Base-by-base conservation (phyloP, 192 early-diverging fungal genomes). In the Backusella macrospora region DNA sequence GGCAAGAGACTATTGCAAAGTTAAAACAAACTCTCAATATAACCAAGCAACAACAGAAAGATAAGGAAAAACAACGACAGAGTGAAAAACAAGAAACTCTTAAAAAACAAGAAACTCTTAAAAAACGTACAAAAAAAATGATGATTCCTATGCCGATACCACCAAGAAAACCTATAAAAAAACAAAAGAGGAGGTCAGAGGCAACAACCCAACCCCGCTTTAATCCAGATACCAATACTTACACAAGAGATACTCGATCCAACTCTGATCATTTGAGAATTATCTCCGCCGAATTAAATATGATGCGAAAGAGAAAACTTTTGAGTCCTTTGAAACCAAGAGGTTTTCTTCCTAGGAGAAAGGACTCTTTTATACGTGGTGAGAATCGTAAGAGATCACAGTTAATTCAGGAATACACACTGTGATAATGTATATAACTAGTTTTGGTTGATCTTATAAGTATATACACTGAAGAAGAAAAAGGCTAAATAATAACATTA, bases 211-310 rank as follows among this genome's bases (percentile, higher is more conserved):
- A 78, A 39, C 76, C 76, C 16, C 49, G 76, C 14, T 78, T 73
- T 40, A 78, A 78, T 49, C 72, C 76, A 48, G 76, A 34, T 29
- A 78, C 76, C 16, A 78, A 78, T 64, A 78, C 76, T 10, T 78
- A 78, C 39, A 67, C 49, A 62, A 70, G 85, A 49, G 85, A 86
- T 67, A 80, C 81, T 43, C 76, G 85, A 44, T 80, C 79, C 48
- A 86, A 86, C 70, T 62, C 85, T 2, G 83, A 80, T 75, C 83
- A 86, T 73, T 68, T 86, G 29, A 77, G 85, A 18, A 86, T 86
- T 76, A 86, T 86, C 70, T 78, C 82, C 23, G 76, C 83, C 38
- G 85, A 86, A 75, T 47, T 86, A 43, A 84, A 84, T 69, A 86
- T 86, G 85, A 86, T 86, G 68, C 79, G 85, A 1, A 39, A 79